Evolutionary conservation across 495 filamentous ascomycete species (phyloP).

Genomic region (Penicillium antarcticum): DNA sequence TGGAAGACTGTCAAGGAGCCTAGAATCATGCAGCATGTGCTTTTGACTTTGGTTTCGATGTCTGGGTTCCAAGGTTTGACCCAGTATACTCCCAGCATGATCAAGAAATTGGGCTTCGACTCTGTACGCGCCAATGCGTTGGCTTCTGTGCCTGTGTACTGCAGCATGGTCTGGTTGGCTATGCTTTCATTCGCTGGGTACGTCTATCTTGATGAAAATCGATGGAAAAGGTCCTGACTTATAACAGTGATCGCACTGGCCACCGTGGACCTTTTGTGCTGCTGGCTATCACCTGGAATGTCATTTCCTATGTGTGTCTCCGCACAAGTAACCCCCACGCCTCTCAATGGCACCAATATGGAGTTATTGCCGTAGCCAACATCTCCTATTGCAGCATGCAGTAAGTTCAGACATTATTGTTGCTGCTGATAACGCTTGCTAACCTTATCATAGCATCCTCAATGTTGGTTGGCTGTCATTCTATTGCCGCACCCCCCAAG

Average conservation of each 20-base stretch:
- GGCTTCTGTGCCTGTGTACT: slow-evolving; percentile 48
- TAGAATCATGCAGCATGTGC: slow-evolving; percentile 36
- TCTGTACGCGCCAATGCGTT: slow-evolving; percentile 48
- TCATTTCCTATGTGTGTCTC: slow-evolving; percentile 37
- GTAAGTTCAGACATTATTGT: slow-evolving; percentile 26
- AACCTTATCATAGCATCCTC: slow-evolving; percentile 27
- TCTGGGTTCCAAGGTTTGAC: slow-evolving; percentile 42
- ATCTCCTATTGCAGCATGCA: slow-evolving; percentile 50
- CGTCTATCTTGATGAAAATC: slow-evolving; percentile 13
- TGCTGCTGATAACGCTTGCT: not conserved
- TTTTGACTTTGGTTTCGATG: slow-evolving; percentile 46
- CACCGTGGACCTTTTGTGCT: slow-evolving; percentile 42
- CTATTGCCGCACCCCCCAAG: slow-evolving; percentile 43
- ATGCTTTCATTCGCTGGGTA: slow-evolving; percentile 37
- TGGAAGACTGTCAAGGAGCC: slow-evolving; percentile 37
- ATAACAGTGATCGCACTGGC: slow-evolving; percentile 39
- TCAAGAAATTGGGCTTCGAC: slow-evolving; percentile 43
- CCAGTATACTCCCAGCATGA: slow-evolving; percentile 37
- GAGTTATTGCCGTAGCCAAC: slow-evolving; percentile 45
- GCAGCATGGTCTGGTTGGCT: slow-evolving; percentile 40
- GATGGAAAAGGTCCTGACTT: not conserved
- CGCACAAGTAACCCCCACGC: slow-evolving; percentile 15
- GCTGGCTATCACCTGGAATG: slow-evolving; percentile 41
- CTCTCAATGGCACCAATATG: slow-evolving; percentile 40
- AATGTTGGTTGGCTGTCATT: slow-evolving; percentile 48